Percentiles rank a stretch among this genome's conserved stretches.
phyloP scores from a whole-genome alignment of 768 basidiomycete genomes.

The Collybia mongolica region DNA sequence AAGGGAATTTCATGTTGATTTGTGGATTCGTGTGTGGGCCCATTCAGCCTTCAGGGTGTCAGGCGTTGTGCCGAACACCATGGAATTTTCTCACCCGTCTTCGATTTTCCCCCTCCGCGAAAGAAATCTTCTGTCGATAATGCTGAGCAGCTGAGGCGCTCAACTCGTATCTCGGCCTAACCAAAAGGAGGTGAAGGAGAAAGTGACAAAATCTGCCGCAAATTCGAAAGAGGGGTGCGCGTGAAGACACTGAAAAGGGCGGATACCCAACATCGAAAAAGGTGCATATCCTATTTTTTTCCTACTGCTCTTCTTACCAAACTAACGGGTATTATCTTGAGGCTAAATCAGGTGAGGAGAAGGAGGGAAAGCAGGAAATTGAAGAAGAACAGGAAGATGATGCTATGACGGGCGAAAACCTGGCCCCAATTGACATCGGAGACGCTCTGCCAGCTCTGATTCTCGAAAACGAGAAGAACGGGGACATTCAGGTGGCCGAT shows the following conservation, averaged over 20 bases:
- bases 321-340: slow-evolving; percentile 14
- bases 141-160: slow-evolving; percentile 38
- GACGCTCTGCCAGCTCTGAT: slow-evolving; percentile 70
- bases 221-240: slow-evolving; percentile 30
- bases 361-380: slow-evolving; percentile 20
- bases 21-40: not conserved
- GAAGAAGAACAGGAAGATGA: slow-evolving; percentile 12
- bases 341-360: slow-evolving; percentile 33
- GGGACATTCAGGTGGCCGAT: slow-evolving; percentile 67
- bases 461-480: slow-evolving; percentile 83
- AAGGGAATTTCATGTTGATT: not conserved
- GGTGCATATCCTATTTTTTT: slow-evolving; percentile 20
- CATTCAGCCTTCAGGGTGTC: not conserved
- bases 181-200: slow-evolving; percentile 37
- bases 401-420: slow-evolving; percentile 1
- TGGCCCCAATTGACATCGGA: slow-evolving; percentile 61
- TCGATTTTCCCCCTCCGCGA: slow-evolving; percentile 21
- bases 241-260: slow-evolving; percentile 20
- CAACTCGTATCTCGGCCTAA: slow-evolving; percentile 52
- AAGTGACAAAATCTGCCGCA: slow-evolving; percentile 29
- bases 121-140: slow-evolving; percentile 31
- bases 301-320: slow-evolving; percentile 6
- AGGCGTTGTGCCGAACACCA: not conserved
- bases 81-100: slow-evolving; percentile 1
- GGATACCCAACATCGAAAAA: slow-evolving; percentile 39